These are phyloP conservation scores for Hypoxylon sp. DNA, from an alignment of 2,329 filamentous ascomycete species.

Conservation along the genomic window DNA sequence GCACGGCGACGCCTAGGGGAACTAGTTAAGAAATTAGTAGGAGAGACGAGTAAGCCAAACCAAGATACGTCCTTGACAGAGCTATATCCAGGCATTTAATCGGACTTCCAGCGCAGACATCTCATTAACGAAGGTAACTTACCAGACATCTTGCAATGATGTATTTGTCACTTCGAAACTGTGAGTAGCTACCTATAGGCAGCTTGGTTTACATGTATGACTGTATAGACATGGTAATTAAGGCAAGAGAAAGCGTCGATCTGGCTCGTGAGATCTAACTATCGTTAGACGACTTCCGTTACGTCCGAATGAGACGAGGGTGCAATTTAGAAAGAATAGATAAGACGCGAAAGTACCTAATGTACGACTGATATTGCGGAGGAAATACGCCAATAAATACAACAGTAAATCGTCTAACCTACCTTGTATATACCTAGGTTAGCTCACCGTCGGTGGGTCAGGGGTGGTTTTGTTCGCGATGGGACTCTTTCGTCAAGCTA, in stretches of 20 bases:
- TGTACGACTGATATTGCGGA: neutral
- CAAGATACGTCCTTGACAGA: constrained; percentile 7
- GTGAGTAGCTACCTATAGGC: neutral
- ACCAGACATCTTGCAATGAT: constrained; percentile 31
- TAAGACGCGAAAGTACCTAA: neutral
- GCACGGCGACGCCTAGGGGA: constrained; percentile 65
- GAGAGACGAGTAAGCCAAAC: neutral
- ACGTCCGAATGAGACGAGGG: neutral
- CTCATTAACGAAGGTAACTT: constrained; percentile 17
- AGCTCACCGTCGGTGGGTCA: constrained; percentile 24
- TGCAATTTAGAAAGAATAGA: neutral
- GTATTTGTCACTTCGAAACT: constrained; percentile 1
- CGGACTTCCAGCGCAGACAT: neutral
- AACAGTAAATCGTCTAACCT: too few species aligned
- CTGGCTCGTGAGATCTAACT: neutral
- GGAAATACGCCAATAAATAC: constrained; percentile 21
- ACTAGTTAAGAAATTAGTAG: constrained; percentile 52
- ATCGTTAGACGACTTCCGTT: neutral
- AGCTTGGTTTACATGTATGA: too few species aligned
- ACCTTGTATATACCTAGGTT: constrained; percentile 13
- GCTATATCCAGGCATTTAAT: constrained; percentile 1
- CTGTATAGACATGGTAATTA: neutral
- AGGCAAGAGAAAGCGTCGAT: neutral
- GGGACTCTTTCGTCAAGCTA: constrained; percentile 23
- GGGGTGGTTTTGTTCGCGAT: constrained; percentile 30